Conservation (phyloP, 1,139 yeast genomes). For the Blastobotrys elegans region DNA sequence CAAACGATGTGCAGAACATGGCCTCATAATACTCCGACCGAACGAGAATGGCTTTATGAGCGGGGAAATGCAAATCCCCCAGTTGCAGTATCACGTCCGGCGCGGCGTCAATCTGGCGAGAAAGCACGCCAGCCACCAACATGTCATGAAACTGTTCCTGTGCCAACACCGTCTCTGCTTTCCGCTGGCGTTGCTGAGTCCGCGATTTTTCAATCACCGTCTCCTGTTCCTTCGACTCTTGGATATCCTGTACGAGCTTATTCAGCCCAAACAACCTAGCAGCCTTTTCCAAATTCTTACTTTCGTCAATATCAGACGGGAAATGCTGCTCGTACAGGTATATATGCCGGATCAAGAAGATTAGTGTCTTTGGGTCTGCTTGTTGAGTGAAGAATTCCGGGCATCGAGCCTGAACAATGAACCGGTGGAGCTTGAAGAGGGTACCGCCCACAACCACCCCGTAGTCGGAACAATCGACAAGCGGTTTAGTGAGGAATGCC, state of each 20-base stretch:
- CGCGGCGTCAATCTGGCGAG: conserved; percentile 21
- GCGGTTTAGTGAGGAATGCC: conserved; percentile 39
- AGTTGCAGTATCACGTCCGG: conserved; percentile 48
- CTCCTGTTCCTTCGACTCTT: conserved; percentile 18
- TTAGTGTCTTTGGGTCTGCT: conserved; percentile 34
- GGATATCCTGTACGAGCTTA: conserved; percentile 38
- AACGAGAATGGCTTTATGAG: conserved; percentile 54
- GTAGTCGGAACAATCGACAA: conserved; percentile 21
- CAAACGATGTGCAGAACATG: conserved; percentile 52
- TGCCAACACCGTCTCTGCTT: conserved; percentile 21
- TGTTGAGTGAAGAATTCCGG: conserved; percentile 26
- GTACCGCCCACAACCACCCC: conserved; percentile 6
- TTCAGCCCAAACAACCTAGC: conserved; percentile 38
- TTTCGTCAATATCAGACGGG: conserved; percentile 30
- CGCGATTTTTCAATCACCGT: background rate
- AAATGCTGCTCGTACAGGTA: conserved; percentile 45
- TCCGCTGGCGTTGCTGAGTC: conserved; percentile 18
- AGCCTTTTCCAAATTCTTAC: conserved; percentile 32
- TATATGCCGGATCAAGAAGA: conserved; percentile 45
- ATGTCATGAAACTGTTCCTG: conserved; percentile 33
- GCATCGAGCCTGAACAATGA: conserved; percentile 39
- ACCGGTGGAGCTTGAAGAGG: conserved; percentile 33
- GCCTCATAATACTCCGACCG: conserved; percentile 62
- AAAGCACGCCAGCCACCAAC: conserved; percentile 39
- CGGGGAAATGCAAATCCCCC: conserved; percentile 52